Evolutionary conservation across 129 eudicot species (phyloP).

Genomic region (Smallanthus sonchifolius): DNA sequence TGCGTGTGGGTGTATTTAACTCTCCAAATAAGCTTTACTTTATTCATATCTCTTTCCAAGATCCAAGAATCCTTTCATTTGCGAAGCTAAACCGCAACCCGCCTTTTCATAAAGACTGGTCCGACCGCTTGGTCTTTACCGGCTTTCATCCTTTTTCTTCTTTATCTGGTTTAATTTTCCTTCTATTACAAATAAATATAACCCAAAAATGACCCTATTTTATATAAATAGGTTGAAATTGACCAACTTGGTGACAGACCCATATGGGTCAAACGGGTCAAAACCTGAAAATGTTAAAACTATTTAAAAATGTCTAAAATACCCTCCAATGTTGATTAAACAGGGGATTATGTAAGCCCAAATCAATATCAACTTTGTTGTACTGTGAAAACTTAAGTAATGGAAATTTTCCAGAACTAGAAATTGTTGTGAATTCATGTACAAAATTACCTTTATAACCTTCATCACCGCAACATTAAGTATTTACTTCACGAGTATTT

Average conservation of each 20-base stretch:
- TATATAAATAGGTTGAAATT: not conserved
- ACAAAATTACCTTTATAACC: conserved; percentile 20
- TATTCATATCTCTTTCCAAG: not conserved
- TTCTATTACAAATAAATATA: not conserved
- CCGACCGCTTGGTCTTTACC: no score
- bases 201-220: not conserved
- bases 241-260: not conserved
- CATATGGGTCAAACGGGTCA: not conserved
- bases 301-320: no score
- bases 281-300: not conserved
- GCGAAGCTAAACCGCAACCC: not conserved
- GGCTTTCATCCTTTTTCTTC: no score
- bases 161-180: no score
- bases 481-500: not conserved
- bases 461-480: not conserved
- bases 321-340: no score
- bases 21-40: not conserved
- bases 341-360: no score
- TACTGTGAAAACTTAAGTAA: no score
- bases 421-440: no score
- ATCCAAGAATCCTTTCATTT: not conserved
- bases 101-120: no score
- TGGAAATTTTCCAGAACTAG: no score
- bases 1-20: conserved; percentile 82
- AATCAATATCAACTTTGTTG: no score